Base-by-base conservation (phyloP, 2,329 filamentous ascomycete genomes). In the Arachnopeziza araneosa region DNA sequence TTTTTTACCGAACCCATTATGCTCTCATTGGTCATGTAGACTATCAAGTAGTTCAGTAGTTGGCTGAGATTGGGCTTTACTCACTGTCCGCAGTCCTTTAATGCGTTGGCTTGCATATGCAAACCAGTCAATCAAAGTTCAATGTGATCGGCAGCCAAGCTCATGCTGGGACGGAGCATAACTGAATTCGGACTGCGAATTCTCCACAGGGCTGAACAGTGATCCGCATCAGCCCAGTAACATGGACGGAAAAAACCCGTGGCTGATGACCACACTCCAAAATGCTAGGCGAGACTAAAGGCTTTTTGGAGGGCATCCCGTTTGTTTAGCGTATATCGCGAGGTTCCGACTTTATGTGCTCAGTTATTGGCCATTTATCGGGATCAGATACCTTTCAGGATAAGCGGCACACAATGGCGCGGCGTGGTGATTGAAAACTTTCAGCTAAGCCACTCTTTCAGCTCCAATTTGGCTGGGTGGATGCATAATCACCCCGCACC, bases 341-440 rank as follows among this genome's bases (percentile, higher is more conserved):
- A 19, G 12, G 5, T 26, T 26, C 21, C 52, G 26, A 36, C 52
- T 32, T 14, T 4, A 32, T 21, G 17, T 54, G 24, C 21, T 21
- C 12, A 54, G 52, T 54, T 24, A 54, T 54, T 54, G 52, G 52
- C 23, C 52, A 24, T 54, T 32, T 12, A 54, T 54, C 32, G 52
- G 24, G 36, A 54, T 54, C 52, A 54, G 52, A 54, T 24, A 26
- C 7, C 24, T 53, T 54, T 36, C 26, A 54, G 24, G 36, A 44
- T 5, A 12, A 12, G 36, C 17, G 17, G 17, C 36, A 44, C 17
- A 54, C 52, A 54, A 36, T 54, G 26, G 52, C 24, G 52, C 24
- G 26, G 19, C 52, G 22, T n/a, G 14, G 26, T 36, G 52, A 19
- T 21, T 5, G 6, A 36, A 36, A 54, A 32, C 17, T 12, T 17